These are phyloP conservation scores for Sporothrix curviconia DNA, from an alignment of 2,329 filamentous ascomycete genomes.

Conservation along the genomic window DNA sequence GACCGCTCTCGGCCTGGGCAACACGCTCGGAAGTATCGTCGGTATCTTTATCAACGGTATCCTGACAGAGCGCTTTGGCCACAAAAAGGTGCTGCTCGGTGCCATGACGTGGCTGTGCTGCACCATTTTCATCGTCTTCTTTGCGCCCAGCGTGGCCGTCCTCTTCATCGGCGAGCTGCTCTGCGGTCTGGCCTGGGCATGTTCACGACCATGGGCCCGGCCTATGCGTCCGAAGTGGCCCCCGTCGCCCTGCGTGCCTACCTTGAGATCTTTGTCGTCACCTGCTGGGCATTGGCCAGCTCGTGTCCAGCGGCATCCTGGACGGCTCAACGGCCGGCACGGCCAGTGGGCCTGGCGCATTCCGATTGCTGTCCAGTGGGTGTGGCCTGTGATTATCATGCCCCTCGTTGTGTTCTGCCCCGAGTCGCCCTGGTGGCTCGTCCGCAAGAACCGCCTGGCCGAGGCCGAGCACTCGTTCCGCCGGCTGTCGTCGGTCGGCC, in stretches of 20 bases:
- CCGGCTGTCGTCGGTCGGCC: conserved; percentile 35
- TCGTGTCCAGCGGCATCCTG: conserved; percentile 23
- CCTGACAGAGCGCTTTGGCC: conserved; percentile 43
- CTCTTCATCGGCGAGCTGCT: conserved; percentile 45
- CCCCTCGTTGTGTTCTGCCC: conserved; percentile 20
- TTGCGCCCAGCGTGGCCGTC: conserved; percentile 40
- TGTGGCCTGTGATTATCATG: conserved; percentile 33
- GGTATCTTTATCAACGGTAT: conserved; percentile 49
- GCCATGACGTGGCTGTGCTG: conserved; percentile 39
- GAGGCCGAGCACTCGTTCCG: conserved; percentile 36
- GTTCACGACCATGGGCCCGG: conserved; percentile 38
- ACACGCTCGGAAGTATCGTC: conserved; percentile 47
- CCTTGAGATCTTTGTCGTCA: conserved; percentile 38
- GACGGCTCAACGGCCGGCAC: conserved; percentile 19
- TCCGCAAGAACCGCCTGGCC: conserved; percentile 34
- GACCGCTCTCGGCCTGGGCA: conserved; percentile 48
- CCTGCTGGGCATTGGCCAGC: conserved; percentile 34
- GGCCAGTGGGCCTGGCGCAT: conserved; percentile 26
- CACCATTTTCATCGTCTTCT: conserved; percentile 50
- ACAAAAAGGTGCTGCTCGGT: conserved; percentile 43
- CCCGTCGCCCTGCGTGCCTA: conserved; percentile 37
- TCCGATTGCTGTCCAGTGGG: conserved; percentile 37
- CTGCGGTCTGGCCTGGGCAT: conserved; percentile 34
- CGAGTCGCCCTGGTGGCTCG: conserved; percentile 35
- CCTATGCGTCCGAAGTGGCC: conserved; percentile 39